Conservation (phyloP, 2,329 filamentous ascomycete genomes). For the Exutisphaerella laricina region DNA sequence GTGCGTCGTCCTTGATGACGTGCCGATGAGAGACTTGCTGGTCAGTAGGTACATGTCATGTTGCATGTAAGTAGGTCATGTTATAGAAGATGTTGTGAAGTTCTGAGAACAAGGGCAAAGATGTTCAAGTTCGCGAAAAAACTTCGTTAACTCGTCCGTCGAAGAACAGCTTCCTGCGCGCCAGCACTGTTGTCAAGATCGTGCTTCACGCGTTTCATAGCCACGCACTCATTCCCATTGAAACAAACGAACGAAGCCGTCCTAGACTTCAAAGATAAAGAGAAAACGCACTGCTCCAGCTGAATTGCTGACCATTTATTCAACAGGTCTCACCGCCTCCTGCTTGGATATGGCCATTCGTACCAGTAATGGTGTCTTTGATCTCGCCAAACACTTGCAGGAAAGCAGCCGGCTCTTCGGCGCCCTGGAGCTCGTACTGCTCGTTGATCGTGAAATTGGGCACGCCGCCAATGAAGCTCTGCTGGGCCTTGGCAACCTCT, state of each 20-base stretch:
- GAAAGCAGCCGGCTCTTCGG: constrained; percentile 64
- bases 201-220: too few species aligned
- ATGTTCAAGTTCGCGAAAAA: neutral
- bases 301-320: neutral
- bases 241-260: too few species aligned
- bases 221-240: too few species aligned
- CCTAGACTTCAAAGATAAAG: too few species aligned
- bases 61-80: neutral
- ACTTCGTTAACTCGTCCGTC: neutral
- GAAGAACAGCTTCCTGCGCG: neutral
- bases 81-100: neutral
- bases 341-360: constrained; percentile 3
- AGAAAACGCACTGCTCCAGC: neutral
- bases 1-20: constrained; percentile 3
- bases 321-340: constrained; percentile 18
- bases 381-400: constrained; percentile 60
- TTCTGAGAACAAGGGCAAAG: neutral
- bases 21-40: too few species aligned
- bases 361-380: constrained; percentile 34
- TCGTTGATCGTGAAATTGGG: constrained; percentile 71
- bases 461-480: constrained; percentile 58
- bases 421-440: constrained; percentile 61
- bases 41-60: neutral
- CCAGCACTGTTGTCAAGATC: too few species aligned
- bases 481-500: constrained; percentile 41